Evolutionary conservation across 2,329 filamentous ascomycete species (phyloP).

Genomic region (Fusarium acutatum): DNA sequence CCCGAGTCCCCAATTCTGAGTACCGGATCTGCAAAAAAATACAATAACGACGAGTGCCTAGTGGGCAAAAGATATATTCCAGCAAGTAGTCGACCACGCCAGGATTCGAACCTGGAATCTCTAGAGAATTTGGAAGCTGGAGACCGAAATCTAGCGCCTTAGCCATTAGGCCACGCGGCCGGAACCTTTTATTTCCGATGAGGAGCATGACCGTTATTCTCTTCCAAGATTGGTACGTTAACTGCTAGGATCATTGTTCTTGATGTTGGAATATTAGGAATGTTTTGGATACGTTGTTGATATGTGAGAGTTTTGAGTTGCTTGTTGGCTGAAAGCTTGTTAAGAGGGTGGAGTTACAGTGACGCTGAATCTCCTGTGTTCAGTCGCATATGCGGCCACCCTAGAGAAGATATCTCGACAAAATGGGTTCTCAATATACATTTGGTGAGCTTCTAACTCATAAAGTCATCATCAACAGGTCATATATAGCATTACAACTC

Average conservation of each 20-base stretch:
- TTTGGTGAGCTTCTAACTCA: not conserved
- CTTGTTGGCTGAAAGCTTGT: not conserved
- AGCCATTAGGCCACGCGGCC: conserved; percentile 56
- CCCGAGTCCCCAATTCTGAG: not conserved
- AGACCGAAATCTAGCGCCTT: conserved; percentile 55
- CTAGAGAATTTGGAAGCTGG: conserved; percentile 44
- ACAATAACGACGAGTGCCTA: not conserved
- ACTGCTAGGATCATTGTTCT: not conserved
- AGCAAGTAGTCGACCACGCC: conserved; percentile 47
- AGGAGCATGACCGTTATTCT: not conserved
- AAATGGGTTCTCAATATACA: not conserved
- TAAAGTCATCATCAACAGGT: not conserved
- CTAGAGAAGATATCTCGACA: no score
- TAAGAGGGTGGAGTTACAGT: not conserved
- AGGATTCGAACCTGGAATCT: conserved; percentile 55
- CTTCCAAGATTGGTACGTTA: accelerated
- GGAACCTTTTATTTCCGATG: conserved; percentile 2
- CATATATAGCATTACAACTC: not conserved
- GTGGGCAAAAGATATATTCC: not conserved
- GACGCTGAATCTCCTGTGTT: not conserved
- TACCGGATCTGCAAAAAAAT: not conserved
- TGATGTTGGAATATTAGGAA: not conserved
- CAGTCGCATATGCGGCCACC: not conserved
- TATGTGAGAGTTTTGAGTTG: no score
- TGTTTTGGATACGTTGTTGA: not conserved